These are phyloP conservation scores for Populus hybrid DNA, from an alignment of 441 rosid species.

Conservation along the genomic window DNA sequence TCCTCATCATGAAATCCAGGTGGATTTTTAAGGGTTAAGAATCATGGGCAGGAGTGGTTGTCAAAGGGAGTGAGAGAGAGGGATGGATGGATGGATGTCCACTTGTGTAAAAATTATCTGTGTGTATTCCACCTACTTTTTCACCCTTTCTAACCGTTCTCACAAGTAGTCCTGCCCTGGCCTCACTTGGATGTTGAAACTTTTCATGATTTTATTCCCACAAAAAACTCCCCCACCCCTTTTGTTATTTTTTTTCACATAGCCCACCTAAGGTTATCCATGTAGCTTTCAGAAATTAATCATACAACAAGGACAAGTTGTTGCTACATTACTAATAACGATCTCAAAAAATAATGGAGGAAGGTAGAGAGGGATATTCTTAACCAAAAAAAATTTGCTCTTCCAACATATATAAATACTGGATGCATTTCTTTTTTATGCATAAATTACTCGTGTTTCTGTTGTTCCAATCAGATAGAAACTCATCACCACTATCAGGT, in stretches of 20 bases:
- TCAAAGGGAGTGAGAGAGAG: conserved; percentile 1
- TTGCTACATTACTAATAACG: background rate
- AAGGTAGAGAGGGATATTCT: background rate
- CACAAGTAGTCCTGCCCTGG: conserved; percentile 16
- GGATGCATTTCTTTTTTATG: background rate
- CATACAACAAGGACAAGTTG: background rate
- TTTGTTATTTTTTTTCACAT: background rate
- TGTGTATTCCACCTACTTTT: conserved; percentile 37
- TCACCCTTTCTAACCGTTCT: conserved; percentile 26
- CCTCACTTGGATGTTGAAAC: conserved; percentile 33
- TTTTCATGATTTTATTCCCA: conserved; percentile 11
- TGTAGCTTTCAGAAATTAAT: background rate
- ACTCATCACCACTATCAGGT: conserved; percentile 23
- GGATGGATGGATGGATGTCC: conserved; percentile 17
- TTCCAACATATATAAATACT: background rate
- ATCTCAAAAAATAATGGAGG: background rate
- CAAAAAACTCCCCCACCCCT: background rate
- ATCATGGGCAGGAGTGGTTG: conserved; percentile 33
- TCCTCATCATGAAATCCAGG: conserved; percentile 31
- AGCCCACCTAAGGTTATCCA: conserved; percentile 19
- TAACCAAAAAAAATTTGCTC: background rate
- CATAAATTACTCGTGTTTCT: background rate
- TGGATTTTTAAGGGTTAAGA: conserved; percentile 34
- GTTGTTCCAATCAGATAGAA: conserved; percentile 17
- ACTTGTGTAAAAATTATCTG: conserved; percentile 13